A percentile compares a stretch with the other conserved stretches of the same genome.
These are phyloP conservation scores for Adansonia grandidieri DNA, from an alignment of 441 rosid species.

Conservation along the genomic window DNA sequence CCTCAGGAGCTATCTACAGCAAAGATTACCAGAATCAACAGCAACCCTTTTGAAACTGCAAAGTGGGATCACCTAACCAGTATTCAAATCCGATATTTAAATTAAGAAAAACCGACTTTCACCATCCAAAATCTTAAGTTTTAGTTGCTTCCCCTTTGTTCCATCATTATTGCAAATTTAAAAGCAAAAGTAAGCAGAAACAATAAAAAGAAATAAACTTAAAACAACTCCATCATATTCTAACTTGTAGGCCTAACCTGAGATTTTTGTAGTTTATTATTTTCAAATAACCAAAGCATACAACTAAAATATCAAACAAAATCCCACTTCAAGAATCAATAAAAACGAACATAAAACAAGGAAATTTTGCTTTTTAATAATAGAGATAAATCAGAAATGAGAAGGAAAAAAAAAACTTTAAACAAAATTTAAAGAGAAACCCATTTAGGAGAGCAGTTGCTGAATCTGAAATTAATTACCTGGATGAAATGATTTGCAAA, in stretches of 20 bases:
- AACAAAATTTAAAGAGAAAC: background rate
- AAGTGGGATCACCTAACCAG: background rate
- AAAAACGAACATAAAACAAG: background rate
- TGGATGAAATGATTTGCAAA: background rate
- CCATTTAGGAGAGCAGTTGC: background rate
- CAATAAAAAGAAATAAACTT: background rate
- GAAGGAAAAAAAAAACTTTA: background rate
- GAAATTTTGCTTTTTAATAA: background rate
- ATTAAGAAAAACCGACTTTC: background rate
- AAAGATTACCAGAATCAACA: background rate
- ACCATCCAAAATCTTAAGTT: background rate
- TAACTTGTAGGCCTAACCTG: background rate
- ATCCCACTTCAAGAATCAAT: background rate
- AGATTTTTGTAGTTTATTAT: background rate
- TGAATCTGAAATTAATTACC: constrained; percentile 3
- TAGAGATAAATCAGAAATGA: background rate
- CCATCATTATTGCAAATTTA: background rate
- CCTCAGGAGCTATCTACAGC: background rate
- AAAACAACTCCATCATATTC: background rate
- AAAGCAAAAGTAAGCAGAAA: background rate
- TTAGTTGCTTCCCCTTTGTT: background rate
- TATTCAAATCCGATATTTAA: background rate
- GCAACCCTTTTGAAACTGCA: background rate
- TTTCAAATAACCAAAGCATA: background rate
- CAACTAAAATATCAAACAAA: background rate